phyloP scores from a whole-genome alignment of 805 yeast species.

The Tetrapisispora taiwanensis region DNA sequence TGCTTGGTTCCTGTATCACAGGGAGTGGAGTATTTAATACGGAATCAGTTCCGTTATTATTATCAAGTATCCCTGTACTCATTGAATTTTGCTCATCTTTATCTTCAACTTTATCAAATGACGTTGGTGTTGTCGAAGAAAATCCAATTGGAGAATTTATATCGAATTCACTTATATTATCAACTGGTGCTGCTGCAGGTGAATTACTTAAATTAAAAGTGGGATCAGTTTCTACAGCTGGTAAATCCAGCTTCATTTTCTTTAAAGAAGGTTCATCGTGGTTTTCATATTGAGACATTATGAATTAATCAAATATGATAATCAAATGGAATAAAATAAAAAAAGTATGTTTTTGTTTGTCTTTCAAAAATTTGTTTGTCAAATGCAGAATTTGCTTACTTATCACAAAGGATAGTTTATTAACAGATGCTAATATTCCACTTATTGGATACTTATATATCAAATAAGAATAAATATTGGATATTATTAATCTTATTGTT shows the following conservation, averaged over 20 bases:
- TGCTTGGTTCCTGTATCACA: conserved; percentile 14
- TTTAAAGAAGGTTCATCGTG: conserved; percentile 8
- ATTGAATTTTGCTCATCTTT: conserved; percentile 3
- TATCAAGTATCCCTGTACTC: not conserved
- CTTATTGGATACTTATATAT: no score
- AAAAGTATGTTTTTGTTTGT: no score
- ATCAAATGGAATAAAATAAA: no score
- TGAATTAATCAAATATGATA: not conserved
- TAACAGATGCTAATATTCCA: no score
- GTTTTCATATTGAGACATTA: not conserved
- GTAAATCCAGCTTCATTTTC: conserved; percentile 10
- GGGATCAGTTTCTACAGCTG: conserved; percentile 11
- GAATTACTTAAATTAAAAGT: conserved; percentile 13
- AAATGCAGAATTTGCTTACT: no score
- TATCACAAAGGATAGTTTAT: no score
- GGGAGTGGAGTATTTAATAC: conserved; percentile 10
- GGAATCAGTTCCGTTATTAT: not conserved
- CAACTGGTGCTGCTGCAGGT: not conserved
- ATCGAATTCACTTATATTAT: conserved; percentile 5
- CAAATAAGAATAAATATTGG: no score
- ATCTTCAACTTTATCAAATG: conserved; percentile 11
- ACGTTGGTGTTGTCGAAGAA: conserved; percentile 9
- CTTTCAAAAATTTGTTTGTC: no score
- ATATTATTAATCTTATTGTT: no score
- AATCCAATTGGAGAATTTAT: conserved; percentile 7